Base-by-base conservation (phyloP, 805 yeast genomes). In the Wickerhamomyces chaumierensis region DNA sequence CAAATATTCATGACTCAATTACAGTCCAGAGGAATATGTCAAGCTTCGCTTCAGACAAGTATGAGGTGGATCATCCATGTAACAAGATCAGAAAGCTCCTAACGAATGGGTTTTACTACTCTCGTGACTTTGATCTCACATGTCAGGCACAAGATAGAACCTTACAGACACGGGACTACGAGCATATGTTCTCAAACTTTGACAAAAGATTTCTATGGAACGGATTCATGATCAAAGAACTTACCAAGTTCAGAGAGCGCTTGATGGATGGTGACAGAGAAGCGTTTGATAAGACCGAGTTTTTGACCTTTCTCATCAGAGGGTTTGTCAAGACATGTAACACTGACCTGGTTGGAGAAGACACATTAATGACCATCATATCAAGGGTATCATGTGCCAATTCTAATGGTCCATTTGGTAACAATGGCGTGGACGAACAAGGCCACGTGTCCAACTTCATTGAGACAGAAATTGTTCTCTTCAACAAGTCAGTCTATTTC, bases 181-280 rank as follows among this genome's bases (percentile, higher is more conserved):
- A 42, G 20, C 59, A 58, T 45, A 60, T 61, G 41, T 60, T 55
- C 38, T 62, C 55, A 39, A 68, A 81, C 38, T 78, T 74, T 50
- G 94, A 81, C 54, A 71, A 71, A 38, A 78, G 80, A 44, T 88
- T 80, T 54, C 79, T 92, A 78, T 92, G 98, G 98, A 92, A 92
- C 55, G 66, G 77, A 14, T 81, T 76, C 49, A 72, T 92, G 75
- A 79, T 87, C 69, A 70, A 74, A 38, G 96, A 87, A 47, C 67
- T 92, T 15, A 62, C 84, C 38, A 68, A 68, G 34, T 84, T 84
- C 63, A 63, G 95, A 43, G 66, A 74, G 38, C 73, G 85, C 41
- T 64, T 88, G 36, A 81, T 81, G 18, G 60, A 62, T 6, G 69
- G 64, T 15, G 81, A 79, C 36, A 78, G 75, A 44, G 55, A 58